Base-by-base conservation (phyloP, 1,139 yeast genomes). In the Maudiozyma humilis region DNA sequence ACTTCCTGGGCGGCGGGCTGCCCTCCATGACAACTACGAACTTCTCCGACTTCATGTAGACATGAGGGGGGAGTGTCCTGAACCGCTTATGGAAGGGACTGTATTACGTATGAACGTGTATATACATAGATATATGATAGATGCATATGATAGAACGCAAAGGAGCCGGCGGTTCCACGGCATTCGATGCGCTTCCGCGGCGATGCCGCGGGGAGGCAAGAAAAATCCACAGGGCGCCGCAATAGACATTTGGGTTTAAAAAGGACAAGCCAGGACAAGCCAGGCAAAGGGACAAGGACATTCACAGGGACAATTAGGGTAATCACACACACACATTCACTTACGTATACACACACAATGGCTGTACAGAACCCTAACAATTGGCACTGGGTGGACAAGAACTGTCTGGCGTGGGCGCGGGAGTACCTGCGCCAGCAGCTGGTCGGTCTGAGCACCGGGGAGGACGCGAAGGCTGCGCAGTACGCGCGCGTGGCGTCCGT, bases 301-400 rank as follows among this genome's bases (percentile, higher is more conserved):
- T n/a, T n/a, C n/a, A n/a, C n/a, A n/a, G n/a, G n/a, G n/a, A n/a
- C n/a, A n/a, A n/a, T n/a, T n/a, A n/a, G n/a, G n/a, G n/a, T n/a
- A n/a, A n/a, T n/a, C n/a, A n/a, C 27, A 23, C 10, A 6, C 27
- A 23, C 27, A 23, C 27, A 23, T 23, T 23, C 27, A 23, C 10
- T 6, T 23, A 23, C 10, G 10, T 6, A 23, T 23, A 6, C 10
- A 6, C 27, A 4, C 27, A 56, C 44, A 44, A 80, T 80, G 87
- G 87, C 78, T 42, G 78, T 81, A 37, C 79, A 79, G 60, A 81
- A 81, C 68, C 87, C 87, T 38, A 80, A 81, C 64, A 81, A 81
- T 64, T 81, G 87, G 98, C 98, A 91, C 72, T 91, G 98, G 98
- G 97, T 91, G 51, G 96, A 91, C 68, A 91, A 91, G 66, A 91